Base-by-base conservation (phyloP, 75 land plant species). In the Cunninghamia lanceolata region DNA sequence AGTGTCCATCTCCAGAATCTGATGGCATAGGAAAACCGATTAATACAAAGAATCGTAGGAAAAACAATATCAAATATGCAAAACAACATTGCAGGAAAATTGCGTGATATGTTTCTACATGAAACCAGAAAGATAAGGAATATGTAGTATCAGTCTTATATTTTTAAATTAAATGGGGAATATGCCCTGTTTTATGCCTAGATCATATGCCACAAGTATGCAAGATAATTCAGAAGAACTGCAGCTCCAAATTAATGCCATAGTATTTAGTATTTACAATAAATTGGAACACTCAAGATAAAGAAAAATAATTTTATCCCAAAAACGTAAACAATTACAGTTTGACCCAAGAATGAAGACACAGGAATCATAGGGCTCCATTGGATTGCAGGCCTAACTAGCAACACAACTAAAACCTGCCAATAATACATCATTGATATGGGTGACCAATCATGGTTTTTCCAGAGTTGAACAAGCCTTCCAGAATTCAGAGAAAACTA, bases 1-100 rank as follows among this genome's bases (percentile, higher is more conserved):
- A 28, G 92, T 91, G 82, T 91, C 92, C 88, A 91, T 86, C 85
- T 91, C 92, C 78, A 91, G 84, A 28, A 91, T 86, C 91, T 90
- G 56, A 70, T 36, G 42, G 46, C 19, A 82, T 32, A 38, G 82
- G 9, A 86, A 82, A 78, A 7, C n/a, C 36, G 34, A 16, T 34
- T 40, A 78, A 40, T 16, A 4, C 39, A 78, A 38, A 36, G 43
- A 19, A 78, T 39, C 45, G 0, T 15, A 19, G 21, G 39, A 74
- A 36, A n/a, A 74, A 74, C 39, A 40, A 78, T 5, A 78, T 78
- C 25, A 38, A 78, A 73, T 2, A 73, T 3, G 36, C 0, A 73
- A 34, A 34, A 73, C 35, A 34, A 73, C 16, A 73, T 73, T 32
- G 68, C 28, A 30, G 3, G 34, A 17, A 17, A 77, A 39, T 77